Evolutionary conservation across 2,329 filamentous ascomycete genomes (phyloP).

Genomic region (Sclerotinia glacialis): DNA sequence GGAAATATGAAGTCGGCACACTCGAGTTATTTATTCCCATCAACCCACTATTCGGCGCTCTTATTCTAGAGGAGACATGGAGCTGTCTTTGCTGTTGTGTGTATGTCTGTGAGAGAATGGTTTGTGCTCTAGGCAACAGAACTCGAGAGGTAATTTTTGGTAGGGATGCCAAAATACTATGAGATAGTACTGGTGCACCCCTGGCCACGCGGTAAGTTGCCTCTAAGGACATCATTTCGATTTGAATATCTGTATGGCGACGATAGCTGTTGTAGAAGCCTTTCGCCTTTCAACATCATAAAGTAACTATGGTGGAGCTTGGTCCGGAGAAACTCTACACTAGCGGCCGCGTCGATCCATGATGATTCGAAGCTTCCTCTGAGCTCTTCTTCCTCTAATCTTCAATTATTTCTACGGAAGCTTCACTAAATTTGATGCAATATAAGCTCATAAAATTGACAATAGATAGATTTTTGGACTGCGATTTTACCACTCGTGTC

Average conservation of each 20-base stretch:
- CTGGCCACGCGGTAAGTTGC: conserved; percentile 30
- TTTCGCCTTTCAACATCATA: conserved; percentile 12
- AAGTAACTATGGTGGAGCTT: background rate
- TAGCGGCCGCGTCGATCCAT: conserved; percentile 14
- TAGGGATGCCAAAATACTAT: conserved; percentile 24
- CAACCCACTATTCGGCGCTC: conserved; percentile 35
- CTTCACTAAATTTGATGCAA: background rate
- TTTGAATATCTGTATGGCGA: background rate
- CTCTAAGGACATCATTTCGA: conserved; percentile 30
- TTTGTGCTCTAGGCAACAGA: conserved; percentile 29
- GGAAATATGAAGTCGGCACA: conserved; percentile 74
- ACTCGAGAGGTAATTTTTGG: conserved; percentile 25
- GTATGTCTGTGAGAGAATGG: conserved; percentile 26
- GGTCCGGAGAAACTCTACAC: conserved; percentile 1
- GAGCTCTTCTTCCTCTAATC: background rate
- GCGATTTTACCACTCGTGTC: background rate
- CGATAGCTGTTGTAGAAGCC: background rate
- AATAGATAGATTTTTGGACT: background rate
- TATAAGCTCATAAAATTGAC: background rate
- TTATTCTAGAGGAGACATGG: conserved; percentile 30
- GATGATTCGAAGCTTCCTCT: background rate
- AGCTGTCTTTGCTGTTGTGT: conserved; percentile 35
- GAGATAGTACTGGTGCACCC: conserved; percentile 31
- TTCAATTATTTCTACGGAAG: background rate
- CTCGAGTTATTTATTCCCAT: conserved; percentile 40